These are phyloP conservation scores for Diaporthe citrichinensis DNA, from an alignment of 2,329 filamentous ascomycete genomes.

Conservation along the genomic window DNA sequence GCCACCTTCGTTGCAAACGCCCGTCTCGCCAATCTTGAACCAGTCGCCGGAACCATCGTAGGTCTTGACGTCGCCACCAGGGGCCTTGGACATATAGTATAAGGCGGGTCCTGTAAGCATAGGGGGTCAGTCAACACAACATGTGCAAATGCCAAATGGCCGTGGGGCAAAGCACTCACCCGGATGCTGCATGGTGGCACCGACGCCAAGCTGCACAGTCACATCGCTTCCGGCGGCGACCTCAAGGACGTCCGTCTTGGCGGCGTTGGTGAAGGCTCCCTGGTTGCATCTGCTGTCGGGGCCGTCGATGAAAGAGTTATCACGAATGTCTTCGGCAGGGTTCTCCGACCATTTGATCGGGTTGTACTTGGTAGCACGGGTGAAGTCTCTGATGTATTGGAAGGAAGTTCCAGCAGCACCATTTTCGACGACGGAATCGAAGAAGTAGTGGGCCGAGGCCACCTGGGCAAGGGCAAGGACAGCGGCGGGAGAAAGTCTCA, in stretches of 20 bases:
- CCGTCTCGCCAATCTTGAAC: slow-evolving; percentile 20
- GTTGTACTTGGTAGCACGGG: slow-evolving; percentile 1
- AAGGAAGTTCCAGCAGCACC: neutral
- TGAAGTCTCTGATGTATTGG: slow-evolving; percentile 8
- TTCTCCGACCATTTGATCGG: neutral
- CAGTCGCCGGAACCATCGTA: slow-evolving; percentile 30
- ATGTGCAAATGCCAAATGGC: neutral
- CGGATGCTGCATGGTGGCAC: slow-evolving; percentile 1
- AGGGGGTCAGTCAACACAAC: neutral
- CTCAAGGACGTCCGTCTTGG: slow-evolving; percentile 9
- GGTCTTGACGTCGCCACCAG: neutral
- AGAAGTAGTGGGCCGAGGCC: slow-evolving; percentile 13
- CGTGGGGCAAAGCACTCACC: neutral
- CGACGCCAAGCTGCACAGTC: neutral
- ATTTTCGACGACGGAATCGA: neutral
- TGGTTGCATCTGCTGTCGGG: neutral
- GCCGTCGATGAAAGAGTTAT: slow-evolving; percentile 4
- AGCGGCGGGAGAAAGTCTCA: neutral
- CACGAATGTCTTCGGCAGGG: slow-evolving; percentile 5
- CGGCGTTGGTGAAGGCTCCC: slow-evolving; percentile 8
- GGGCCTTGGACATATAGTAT: slow-evolving; percentile 43
- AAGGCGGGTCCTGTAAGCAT: neutral
- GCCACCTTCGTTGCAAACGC: slow-evolving; percentile 1
- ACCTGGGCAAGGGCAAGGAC: neutral
- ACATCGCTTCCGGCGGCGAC: neutral